phyloP scores from a whole-genome alignment of 371 early-diverging fungal genomes.

The Mucor racemosus region DNA sequence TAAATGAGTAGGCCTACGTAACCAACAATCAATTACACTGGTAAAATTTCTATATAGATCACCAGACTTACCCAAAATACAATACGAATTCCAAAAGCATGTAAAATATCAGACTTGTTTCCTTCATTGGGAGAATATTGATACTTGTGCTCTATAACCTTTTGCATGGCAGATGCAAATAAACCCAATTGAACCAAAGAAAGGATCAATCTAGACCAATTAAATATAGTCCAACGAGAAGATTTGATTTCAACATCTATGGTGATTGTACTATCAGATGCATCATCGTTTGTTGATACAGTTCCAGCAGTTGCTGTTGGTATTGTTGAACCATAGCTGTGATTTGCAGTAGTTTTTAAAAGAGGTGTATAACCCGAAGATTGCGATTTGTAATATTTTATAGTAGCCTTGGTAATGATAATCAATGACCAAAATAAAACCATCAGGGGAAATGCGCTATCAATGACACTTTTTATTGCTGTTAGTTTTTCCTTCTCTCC shows the following conservation, averaged over 20 bases:
- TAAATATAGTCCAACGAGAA: conserved; percentile 21
- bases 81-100: conserved; percentile 6
- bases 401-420: neutral
- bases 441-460: neutral
- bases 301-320: neutral
- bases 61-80: conserved; percentile 23
- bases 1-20: conserved; percentile 23
- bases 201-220: conserved; percentile 1
- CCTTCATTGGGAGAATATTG: conserved; percentile 12
- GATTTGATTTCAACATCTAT: conserved; percentile 6
- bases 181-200: conserved; percentile 18
- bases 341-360: neutral
- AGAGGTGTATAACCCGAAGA: neutral
- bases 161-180: neutral
- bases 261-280: conserved; percentile 11
- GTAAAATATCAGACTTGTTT: neutral
- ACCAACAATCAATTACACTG: conserved; percentile 3
- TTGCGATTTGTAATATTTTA: neutral
- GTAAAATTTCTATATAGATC: neutral
- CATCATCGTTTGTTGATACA: neutral
- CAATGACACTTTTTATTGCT: neutral
- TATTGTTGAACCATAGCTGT: neutral
- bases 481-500: neutral
- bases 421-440: neutral
- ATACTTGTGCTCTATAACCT: neutral